Percentiles rank a stretch among this genome's conserved stretches.
phyloP scores from a whole-genome alignment of 208 protist genomes.

The Crithidia acanthocephali region DNA sequence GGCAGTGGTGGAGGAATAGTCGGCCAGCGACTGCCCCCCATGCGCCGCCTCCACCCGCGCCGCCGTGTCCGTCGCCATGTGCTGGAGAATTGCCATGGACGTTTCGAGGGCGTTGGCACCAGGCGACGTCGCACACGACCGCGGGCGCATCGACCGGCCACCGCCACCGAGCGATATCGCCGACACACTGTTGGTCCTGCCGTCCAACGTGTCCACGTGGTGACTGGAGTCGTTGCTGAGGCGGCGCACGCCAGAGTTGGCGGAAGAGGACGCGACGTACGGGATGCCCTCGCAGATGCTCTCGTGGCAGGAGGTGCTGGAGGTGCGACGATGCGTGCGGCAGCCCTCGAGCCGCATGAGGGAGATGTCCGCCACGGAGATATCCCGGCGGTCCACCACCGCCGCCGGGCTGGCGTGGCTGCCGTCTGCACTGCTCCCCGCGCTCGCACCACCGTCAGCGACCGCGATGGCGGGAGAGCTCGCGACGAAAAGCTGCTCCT shows the following conservation, averaged over 20 bases:
- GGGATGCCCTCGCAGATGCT: not conserved
- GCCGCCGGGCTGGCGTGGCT: not conserved
- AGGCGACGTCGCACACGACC: conserved; percentile 7
- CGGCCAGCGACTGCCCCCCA: not conserved
- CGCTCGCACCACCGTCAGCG: not conserved
- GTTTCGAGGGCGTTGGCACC: conserved; percentile 38
- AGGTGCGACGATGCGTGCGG: conserved; percentile 25
- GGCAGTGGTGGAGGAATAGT: not conserved
- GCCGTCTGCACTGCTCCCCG: too few species aligned
- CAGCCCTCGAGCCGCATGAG: conserved; percentile 49
- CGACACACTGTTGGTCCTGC: not conserved
- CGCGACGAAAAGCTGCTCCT: not conserved
- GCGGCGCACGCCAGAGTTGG: too few species aligned
- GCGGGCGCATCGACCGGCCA: conserved; percentile 1
- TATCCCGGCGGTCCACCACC: conserved; percentile 23
- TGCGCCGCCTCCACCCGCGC: conserved; percentile 25
- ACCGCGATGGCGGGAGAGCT: not conserved
- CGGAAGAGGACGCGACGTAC: not conserved
- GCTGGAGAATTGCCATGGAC: conserved; percentile 51
- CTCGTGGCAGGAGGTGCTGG: not conserved
- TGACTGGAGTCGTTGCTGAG: not conserved
- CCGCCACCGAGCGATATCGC: not conserved
- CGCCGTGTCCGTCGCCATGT: conserved; percentile 55
- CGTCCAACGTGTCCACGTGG: not conserved
- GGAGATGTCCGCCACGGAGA: conserved; percentile 42